These are phyloP conservation scores for Talaromyces adpressus DNA, from an alignment of 495 filamentous ascomycete species.

Conservation along the genomic window DNA sequence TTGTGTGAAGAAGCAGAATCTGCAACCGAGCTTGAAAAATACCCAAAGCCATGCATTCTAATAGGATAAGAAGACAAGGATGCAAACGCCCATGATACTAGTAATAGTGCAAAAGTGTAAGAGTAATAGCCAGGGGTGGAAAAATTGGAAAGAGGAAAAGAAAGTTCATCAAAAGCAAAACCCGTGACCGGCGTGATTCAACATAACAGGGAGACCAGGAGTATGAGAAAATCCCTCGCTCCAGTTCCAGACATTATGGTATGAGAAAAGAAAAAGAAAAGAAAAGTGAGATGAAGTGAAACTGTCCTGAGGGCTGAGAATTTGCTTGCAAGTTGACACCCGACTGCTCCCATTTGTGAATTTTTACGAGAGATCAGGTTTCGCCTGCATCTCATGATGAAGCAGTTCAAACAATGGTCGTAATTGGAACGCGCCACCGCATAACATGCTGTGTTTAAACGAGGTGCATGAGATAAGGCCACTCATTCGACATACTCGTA, in stretches of 20 bases:
- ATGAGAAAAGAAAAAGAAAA: neutral
- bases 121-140: neutral
- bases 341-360: neutral
- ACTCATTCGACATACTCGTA: neutral
- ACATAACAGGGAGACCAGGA: neutral
- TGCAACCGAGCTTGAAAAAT: neutral
- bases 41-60: slow-evolving; percentile 7
- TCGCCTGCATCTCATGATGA: neutral
- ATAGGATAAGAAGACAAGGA: slow-evolving; percentile 1
- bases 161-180: slow-evolving; percentile 3
- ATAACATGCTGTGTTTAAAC: neutral
- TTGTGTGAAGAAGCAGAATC: neutral
- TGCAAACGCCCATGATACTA: slow-evolving; percentile 4
- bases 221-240: neutral
- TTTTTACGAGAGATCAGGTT: neutral
- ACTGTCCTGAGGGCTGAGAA: neutral
- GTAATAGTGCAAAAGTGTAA: neutral
- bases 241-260: neutral
- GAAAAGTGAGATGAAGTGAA: neutral
- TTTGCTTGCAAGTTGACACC: neutral
- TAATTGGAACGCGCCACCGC: neutral
- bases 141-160: neutral
- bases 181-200: slow-evolving; percentile 2
- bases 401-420: too few species aligned
- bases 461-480: neutral